These are phyloP conservation scores for Isabelozyma heimii DNA, from an alignment of 805 yeast species.

Conservation along the genomic window DNA sequence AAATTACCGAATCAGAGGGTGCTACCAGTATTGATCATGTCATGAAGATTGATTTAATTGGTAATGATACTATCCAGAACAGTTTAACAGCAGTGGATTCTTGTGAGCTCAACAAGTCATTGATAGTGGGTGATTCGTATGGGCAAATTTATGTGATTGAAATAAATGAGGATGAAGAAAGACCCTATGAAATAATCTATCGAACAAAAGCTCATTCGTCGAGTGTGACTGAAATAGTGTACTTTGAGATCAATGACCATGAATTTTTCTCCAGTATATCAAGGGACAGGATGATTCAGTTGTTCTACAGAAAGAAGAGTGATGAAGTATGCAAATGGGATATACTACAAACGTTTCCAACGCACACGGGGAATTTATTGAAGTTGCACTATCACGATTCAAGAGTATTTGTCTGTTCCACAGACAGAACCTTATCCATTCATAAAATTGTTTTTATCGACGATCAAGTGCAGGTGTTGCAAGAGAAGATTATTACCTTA, in stretches of 20 bases:
- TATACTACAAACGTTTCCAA: conserved; percentile 56
- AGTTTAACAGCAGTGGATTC: conserved; percentile 41
- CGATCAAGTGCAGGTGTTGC: conserved; percentile 14
- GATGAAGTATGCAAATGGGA: conserved; percentile 37
- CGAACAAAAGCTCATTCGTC: conserved; percentile 51
- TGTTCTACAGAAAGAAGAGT: conserved; percentile 29
- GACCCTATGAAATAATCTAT: conserved; percentile 12
- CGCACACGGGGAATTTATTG: conserved; percentile 54
- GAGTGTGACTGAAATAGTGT: conserved; percentile 43
- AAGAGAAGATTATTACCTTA: conserved; percentile 48
- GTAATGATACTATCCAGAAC: conserved; percentile 36
- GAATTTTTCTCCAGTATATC: conserved; percentile 47
- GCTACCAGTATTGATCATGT: conserved; percentile 5
- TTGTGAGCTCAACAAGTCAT: conserved; percentile 12
- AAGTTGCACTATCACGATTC: conserved; percentile 29
- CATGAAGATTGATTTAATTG: conserved; percentile 15
- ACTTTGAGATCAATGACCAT: conserved; percentile 23
- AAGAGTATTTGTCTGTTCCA: conserved; percentile 51
- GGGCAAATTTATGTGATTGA: conserved; percentile 38
- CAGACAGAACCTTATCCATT: conserved; percentile 59
- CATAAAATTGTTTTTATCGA: conserved; percentile 36
- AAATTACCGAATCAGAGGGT: conserved; percentile 11
- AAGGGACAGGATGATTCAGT: conserved; percentile 63
- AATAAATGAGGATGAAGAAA: conserved; percentile 5
- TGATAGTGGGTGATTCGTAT: conserved; percentile 48